phyloP scores from a whole-genome alignment of 495 filamentous ascomycete genomes.

The Amniculicola lignicola region DNA sequence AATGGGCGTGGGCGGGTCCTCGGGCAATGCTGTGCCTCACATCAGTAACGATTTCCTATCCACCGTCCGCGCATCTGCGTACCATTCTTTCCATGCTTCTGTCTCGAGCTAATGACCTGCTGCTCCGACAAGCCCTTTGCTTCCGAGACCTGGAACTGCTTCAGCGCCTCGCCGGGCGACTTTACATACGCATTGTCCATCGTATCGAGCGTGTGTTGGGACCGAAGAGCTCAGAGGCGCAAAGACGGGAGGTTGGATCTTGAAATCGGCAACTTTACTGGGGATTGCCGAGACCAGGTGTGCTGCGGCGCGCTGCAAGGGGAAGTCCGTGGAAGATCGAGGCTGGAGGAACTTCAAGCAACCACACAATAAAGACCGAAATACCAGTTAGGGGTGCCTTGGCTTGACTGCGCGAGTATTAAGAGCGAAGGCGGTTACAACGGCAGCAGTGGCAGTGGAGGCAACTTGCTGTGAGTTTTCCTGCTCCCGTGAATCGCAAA shows the following conservation, averaged over 20 bases:
- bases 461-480: too few species aligned
- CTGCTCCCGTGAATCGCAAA: too few species aligned
- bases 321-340: not conserved
- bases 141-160: slow-evolving; percentile 67
- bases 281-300: slow-evolving; percentile 6
- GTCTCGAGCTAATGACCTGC: slow-evolving; percentile 60
- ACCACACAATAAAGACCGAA: too few species aligned
- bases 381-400: too few species aligned
- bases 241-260: not conserved
- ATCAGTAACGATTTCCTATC: slow-evolving; percentile 1
- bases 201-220: slow-evolving; percentile 18
- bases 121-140: slow-evolving; percentile 63
- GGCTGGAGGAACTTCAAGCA: too few species aligned
- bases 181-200: slow-evolving; percentile 83
- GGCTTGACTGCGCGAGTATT: too few species aligned
- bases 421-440: too few species aligned
- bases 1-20: slow-evolving; percentile 94
- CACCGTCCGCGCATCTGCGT: slow-evolving; percentile 37
- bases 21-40: slow-evolving; percentile 68
- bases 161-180: slow-evolving; percentile 65
- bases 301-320: not conserved
- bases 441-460: too few species aligned
- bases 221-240: slow-evolving; percentile 4
- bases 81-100: slow-evolving; percentile 86
- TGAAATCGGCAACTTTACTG: slow-evolving; percentile 9